phyloP scores from a whole-genome alignment of 371 early-diverging fungal genomes.

The Mucor circinelloides region DNA sequence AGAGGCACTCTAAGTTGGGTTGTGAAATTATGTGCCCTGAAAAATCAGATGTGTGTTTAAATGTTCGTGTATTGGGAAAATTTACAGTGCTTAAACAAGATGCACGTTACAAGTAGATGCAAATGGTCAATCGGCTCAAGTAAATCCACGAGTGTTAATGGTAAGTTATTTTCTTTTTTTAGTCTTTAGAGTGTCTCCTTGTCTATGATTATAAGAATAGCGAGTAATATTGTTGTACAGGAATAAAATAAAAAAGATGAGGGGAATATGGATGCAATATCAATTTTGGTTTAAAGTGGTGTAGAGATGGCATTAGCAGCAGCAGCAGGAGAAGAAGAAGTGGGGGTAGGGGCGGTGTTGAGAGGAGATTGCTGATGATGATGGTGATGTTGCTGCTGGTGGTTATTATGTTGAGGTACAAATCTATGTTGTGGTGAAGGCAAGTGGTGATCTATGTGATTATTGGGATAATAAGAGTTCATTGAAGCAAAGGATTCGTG shows the following conservation, averaged over 20 bases:
- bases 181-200: background rate
- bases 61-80: too few species aligned
- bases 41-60: too few species aligned
- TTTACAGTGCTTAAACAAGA: too few species aligned
- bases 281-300: background rate
- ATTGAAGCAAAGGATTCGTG: slow-evolving; percentile 22
- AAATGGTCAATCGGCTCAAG: background rate
- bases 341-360: slow-evolving; percentile 2
- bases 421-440: slow-evolving; percentile 3
- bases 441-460: background rate
- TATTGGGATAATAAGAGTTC: background rate
- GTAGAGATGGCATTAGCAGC: background rate
- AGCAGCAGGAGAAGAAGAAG: background rate
- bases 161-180: too few species aligned
- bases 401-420: background rate
- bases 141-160: background rate
- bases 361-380: slow-evolving; percentile 3
- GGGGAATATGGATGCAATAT: background rate
- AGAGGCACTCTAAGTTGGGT: too few species aligned
- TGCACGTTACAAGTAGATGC: too few species aligned
- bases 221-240: background rate
- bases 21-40: too few species aligned
- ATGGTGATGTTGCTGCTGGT: slow-evolving; percentile 3
- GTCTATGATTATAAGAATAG: background rate
- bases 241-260: background rate